Conservation (phyloP, 177 flowering plant genomes). For the Vitis hybrid region DNA sequence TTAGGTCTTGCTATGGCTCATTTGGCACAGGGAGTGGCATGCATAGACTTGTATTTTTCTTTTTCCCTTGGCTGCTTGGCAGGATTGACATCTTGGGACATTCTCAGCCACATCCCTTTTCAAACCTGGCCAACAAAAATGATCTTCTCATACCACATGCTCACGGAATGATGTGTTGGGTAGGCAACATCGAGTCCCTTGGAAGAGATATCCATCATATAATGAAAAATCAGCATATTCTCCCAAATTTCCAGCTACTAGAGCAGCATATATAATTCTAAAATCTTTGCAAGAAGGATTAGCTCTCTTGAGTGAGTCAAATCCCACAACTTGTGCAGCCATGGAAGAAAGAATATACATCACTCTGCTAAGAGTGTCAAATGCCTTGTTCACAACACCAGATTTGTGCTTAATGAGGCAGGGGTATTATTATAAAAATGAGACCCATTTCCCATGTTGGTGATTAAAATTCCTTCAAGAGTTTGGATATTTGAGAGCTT, state of each 20-base stretch:
- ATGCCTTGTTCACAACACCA: too few species aligned
- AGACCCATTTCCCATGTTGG: too few species aligned
- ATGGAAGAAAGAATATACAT: too few species aligned
- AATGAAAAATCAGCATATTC: neutral
- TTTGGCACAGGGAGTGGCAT: conserved; percentile 11
- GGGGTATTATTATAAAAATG: too few species aligned
- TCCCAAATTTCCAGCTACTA: neutral
- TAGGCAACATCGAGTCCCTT: neutral
- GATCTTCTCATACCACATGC: neutral
- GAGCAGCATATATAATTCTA: neutral
- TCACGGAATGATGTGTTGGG: neutral
- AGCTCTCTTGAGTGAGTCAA: neutral
- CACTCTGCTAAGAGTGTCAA: too few species aligned
- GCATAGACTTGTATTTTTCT: conserved; percentile 9
- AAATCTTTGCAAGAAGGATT: too few species aligned
- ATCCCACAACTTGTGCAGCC: conserved; percentile 1
- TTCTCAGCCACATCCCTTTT: neutral
- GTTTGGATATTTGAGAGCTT: too few species aligned
- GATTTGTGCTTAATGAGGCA: too few species aligned
- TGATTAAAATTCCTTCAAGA: too few species aligned
- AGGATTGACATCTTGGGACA: neutral
- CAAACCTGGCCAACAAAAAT: conserved; percentile 3
- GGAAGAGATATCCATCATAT: conserved; percentile 4
- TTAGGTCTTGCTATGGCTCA: conserved; percentile 5
- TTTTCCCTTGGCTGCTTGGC: conserved; percentile 2